phyloP scores from a whole-genome alignment of 2,329 filamentous ascomycete genomes.

The Aspergillus sp. region DNA sequence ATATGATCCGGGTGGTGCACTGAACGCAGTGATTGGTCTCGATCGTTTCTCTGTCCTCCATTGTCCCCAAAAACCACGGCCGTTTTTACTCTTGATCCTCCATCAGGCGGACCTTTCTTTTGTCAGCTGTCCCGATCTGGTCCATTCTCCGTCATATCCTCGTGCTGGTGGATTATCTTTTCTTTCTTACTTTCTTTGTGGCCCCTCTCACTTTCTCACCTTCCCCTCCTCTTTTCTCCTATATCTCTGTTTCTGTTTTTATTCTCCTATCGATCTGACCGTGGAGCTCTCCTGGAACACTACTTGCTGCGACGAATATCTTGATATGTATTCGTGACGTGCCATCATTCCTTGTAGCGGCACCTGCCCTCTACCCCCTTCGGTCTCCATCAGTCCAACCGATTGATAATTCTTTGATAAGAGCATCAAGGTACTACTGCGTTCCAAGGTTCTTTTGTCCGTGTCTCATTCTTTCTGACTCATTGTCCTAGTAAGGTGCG shows the following conservation, averaged over 20 bases:
- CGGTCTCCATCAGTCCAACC: conserved; percentile 3
- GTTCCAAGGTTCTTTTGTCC: conserved; percentile 3
- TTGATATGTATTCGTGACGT: conserved; percentile 22
- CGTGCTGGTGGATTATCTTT: not conserved
- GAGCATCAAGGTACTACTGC: not conserved
- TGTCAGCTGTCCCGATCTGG: not conserved
- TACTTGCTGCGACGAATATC: conserved; percentile 3
- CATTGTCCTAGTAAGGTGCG: not conserved
- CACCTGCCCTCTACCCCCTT: conserved; percentile 9
- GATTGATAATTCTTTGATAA: not conserved
- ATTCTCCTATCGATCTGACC: conserved; percentile 2
- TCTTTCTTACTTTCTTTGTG: not conserved
- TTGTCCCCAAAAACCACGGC: not conserved
- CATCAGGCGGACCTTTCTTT: conserved; percentile 1
- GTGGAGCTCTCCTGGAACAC: conserved; percentile 3
- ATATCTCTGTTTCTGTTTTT: not conserved
- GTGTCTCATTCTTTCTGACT: conserved; percentile 7
- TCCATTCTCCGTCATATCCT: not conserved
- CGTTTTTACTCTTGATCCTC: conserved; percentile 1
- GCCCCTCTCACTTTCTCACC: not conserved
- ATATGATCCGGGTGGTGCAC: conserved; percentile 3
- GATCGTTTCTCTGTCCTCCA: not conserved
- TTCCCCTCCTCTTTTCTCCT: not conserved
- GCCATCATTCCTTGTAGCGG: conserved; percentile 21
- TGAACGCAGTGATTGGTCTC: conserved; percentile 1